Percentiles rank a stretch among this genome's conserved stretches.
Evolutionary conservation across 345 rosid genomes (phyloP).

Genomic region (Gynandropsis gynandra): DNA sequence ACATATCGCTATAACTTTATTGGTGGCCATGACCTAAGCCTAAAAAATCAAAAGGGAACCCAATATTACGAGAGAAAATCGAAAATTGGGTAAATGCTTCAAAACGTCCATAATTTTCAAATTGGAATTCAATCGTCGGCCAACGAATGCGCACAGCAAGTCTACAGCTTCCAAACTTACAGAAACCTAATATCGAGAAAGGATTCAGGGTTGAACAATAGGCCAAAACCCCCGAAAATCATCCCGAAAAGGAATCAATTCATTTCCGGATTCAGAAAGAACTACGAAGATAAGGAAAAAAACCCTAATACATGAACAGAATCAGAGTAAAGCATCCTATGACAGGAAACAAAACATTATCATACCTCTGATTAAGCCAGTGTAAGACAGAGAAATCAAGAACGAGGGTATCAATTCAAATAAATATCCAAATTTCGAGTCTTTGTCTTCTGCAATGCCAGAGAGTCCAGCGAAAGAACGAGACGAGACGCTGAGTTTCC

Average conservation of each 20-base stretch:
- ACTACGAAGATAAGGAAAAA: background rate
- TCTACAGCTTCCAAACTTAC: background rate
- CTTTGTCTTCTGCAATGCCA: slow-evolving; percentile 1
- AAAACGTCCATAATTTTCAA: slow-evolving; percentile 2
- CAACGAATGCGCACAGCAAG: background rate
- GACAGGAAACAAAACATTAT: background rate
- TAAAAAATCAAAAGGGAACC: slow-evolving; percentile 3
- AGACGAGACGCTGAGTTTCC: slow-evolving; percentile 14
- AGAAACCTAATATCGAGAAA: slow-evolving; percentile 6
- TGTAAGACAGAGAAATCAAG: background rate
- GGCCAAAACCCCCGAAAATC: background rate
- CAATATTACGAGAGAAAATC: background rate
- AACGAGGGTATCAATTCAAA: slow-evolving; percentile 11
- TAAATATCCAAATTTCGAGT: slow-evolving; percentile 1
- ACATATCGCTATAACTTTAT: slow-evolving; percentile 86
- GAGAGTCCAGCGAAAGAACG: background rate
- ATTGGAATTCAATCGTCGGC: slow-evolving; percentile 1
- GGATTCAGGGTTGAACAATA: slow-evolving; percentile 4
- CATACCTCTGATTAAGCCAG: slow-evolving; percentile 23
- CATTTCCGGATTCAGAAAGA: background rate
- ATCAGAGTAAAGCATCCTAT: slow-evolving; percentile 2
- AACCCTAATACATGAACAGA: slow-evolving; percentile 16
- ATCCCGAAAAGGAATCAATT: background rate
- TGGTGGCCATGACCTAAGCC: slow-evolving; percentile 46
- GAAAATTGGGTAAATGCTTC: background rate